Conservation (phyloP, 2,329 filamentous ascomycete species). For the Trichoderma oligosporum region DNA sequence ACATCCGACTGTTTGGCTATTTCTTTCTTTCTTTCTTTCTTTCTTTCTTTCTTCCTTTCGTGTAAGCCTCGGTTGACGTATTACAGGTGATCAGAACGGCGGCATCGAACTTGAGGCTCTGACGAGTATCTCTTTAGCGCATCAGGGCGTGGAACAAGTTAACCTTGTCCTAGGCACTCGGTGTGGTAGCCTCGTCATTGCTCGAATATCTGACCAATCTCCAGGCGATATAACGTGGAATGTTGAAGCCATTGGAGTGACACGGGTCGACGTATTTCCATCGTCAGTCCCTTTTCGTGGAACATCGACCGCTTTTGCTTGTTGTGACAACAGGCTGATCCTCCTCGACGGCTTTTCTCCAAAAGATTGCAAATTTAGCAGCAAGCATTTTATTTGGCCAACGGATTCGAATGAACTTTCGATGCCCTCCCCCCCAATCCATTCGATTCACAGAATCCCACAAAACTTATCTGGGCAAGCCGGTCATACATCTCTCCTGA, state of each 20-base stretch:
- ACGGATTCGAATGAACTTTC: conserved; percentile 48
- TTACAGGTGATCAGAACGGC: background rate
- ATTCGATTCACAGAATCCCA: conserved; percentile 44
- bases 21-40: background rate
- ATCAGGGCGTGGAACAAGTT: conserved; percentile 27
- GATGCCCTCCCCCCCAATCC: conserved; percentile 46
- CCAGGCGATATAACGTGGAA: conserved; percentile 28
- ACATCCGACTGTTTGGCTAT: too few species aligned
- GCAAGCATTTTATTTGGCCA: conserved; percentile 48
- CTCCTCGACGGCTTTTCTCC: conserved; percentile 40
- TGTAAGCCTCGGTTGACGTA: background rate
- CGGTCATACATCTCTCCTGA: conserved; percentile 43
- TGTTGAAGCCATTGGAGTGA: conserved; percentile 35
- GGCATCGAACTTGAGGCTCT: conserved; percentile 36
- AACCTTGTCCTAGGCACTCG: conserved; percentile 47
- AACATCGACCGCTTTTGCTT: conserved; percentile 39
- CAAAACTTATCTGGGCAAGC: conserved; percentile 37
- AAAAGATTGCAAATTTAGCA: conserved; percentile 32
- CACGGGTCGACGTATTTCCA: conserved; percentile 36
- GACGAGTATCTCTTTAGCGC: conserved; percentile 42
- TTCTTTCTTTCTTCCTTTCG: too few species aligned
- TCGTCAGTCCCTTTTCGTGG: conserved; percentile 26
- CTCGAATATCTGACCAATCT: conserved; percentile 28
- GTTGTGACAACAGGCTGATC: conserved; percentile 47
- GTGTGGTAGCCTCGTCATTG: conserved; percentile 48